Percentiles rank a stretch among this genome's conserved stretches.
phyloP scores from a whole-genome alignment of 2,329 filamentous ascomycete genomes.

The Fusarium goolgardi region DNA sequence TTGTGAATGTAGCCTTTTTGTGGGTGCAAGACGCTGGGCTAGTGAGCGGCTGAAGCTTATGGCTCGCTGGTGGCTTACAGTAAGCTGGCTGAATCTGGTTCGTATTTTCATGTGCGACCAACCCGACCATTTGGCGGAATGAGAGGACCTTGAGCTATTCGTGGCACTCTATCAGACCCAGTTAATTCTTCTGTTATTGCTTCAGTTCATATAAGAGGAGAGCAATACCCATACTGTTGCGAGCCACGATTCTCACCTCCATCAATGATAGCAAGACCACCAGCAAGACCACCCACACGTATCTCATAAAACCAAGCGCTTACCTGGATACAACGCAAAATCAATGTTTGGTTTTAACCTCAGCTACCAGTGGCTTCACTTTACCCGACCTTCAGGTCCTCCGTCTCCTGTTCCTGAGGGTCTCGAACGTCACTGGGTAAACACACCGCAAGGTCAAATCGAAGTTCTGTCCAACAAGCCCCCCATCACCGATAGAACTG shows the following conservation, averaged over 20 bases:
- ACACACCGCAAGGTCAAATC: conserved; percentile 58
- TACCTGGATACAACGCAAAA: neutral
- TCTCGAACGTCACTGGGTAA: conserved; percentile 58
- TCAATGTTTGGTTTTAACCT: conserved; percentile 46
- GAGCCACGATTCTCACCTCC: neutral
- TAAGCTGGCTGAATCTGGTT: conserved; percentile 11
- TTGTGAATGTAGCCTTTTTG: neutral
- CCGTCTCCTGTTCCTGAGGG: conserved; percentile 49
- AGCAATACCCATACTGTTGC: neutral
- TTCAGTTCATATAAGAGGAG: conserved; percentile 19
- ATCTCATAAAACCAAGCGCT: neutral
- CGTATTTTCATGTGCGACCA: conserved; percentile 12
- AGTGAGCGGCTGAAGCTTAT: conserved; percentile 29
- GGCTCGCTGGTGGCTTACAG: conserved; percentile 25
- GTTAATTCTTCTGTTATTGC: neutral
- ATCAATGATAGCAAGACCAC: neutral
- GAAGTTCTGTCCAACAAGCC: conserved; percentile 61
- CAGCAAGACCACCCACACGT: too few relatives aligned
- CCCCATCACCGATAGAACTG: conserved; percentile 11
- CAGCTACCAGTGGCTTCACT: conserved; percentile 46
- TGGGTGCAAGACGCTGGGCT: conserved; percentile 7
- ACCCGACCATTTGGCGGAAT: conserved; percentile 4
- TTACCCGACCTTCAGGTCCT: conserved; percentile 40
- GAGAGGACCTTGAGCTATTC: neutral
- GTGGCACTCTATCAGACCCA: neutral